These are phyloP conservation scores for Fusarium stilboides DNA, from an alignment of 2,329 filamentous ascomycete genomes.

Conservation along the genomic window DNA sequence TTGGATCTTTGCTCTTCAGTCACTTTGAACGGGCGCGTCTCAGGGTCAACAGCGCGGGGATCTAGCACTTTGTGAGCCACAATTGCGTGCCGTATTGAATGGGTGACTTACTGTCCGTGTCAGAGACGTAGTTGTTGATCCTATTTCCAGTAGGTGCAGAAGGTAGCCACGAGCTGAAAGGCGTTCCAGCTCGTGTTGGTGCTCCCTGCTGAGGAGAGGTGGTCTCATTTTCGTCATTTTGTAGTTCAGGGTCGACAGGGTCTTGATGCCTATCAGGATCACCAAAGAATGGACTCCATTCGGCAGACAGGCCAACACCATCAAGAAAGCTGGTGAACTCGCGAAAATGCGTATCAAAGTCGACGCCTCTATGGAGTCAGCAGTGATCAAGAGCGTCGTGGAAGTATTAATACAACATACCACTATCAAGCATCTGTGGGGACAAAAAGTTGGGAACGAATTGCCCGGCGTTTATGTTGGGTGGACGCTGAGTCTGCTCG, in stretches of 20 bases:
- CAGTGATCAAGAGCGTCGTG: background rate
- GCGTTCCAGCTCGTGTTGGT: conserved; percentile 47
- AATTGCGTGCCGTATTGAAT: background rate
- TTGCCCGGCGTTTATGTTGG: background rate
- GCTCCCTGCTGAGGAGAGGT: conserved; percentile 5
- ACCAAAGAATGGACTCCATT: conserved; percentile 58
- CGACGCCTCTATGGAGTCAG: conserved; percentile 11
- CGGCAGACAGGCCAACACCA: conserved; percentile 56
- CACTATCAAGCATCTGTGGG: conserved; percentile 21
- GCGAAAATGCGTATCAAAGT: conserved; percentile 54
- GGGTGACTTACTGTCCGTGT: conserved; percentile 26
- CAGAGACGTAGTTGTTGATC: conserved; percentile 38
- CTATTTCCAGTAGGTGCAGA: conserved; percentile 53
- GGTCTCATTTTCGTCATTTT: background rate
- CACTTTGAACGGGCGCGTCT: conserved; percentile 45
- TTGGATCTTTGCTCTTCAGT: conserved; percentile 55
- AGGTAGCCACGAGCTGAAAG: conserved; percentile 58
- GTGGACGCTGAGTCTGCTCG: conserved; percentile 7
- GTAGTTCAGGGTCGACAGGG: background rate
- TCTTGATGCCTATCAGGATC: conserved; percentile 36
- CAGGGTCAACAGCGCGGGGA: conserved; percentile 14
- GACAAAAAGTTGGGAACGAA: conserved; percentile 18
- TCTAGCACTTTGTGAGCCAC: background rate
- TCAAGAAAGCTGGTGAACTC: conserved; percentile 59
- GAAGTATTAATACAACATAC: background rate